Percentiles rank a stretch among this genome's conserved stretches.
Evolutionary conservation across 257 asterid genomes (phyloP).

Genomic region (Solanum neorickii): DNA sequence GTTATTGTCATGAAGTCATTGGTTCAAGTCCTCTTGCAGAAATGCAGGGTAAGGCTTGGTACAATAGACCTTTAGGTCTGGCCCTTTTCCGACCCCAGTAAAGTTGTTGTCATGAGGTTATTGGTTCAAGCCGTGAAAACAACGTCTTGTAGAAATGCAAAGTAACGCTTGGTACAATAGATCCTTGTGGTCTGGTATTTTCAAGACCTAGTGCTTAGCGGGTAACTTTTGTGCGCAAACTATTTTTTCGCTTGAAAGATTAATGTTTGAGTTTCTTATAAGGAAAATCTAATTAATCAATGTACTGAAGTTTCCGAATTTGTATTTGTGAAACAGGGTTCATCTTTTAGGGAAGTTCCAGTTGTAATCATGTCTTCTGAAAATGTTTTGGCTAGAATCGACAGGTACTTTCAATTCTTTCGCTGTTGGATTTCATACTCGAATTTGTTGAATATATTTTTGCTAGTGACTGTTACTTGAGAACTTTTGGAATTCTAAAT

Average conservation of each 20-base stretch:
- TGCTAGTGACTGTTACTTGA: not conserved
- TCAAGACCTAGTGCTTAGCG: not conserved
- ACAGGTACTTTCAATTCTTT: slow-evolving; percentile 38
- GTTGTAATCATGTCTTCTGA: slow-evolving; percentile 97
- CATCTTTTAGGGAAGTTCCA: slow-evolving; percentile 82
- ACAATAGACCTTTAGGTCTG: not conserved
- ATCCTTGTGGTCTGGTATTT: not conserved
- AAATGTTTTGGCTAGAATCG: slow-evolving; percentile 68
- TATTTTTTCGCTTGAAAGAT: not conserved
- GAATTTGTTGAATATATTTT: not conserved
- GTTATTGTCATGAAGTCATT: not conserved
- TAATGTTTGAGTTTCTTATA: not conserved
- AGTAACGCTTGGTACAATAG: not conserved
- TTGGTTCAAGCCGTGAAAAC: not conserved
- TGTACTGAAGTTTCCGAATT: not conserved
- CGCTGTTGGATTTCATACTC: not conserved
- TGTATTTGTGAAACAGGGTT: slow-evolving; percentile 48
- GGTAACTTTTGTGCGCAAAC: not conserved
- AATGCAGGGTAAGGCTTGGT: not conserved
- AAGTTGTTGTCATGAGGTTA: not conserved
- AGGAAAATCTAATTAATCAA: not conserved
- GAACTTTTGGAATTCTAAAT: not conserved
- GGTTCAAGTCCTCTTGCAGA: not conserved
- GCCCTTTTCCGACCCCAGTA: not conserved
- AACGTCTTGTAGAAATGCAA: not conserved